Evolutionary conservation across 1,284 basidiomycete species (phyloP).

Genomic region (Cystobasidiaceae sp.): DNA sequence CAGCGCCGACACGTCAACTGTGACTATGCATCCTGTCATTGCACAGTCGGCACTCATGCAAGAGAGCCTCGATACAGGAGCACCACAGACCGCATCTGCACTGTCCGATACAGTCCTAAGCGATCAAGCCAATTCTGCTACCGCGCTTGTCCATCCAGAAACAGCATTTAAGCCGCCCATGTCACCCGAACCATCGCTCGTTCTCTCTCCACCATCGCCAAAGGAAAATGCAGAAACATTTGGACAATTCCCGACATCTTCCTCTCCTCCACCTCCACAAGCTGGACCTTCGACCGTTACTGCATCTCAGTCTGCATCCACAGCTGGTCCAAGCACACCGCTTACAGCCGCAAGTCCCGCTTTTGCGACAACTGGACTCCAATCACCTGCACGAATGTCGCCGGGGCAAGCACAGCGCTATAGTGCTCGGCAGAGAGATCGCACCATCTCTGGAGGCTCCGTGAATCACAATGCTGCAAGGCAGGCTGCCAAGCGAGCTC

Average conservation of each 20-base stretch:
- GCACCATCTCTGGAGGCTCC: neutral
- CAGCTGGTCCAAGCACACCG: too few relatives aligned
- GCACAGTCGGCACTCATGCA: neutral
- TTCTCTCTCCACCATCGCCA: slow-evolving; percentile 22
- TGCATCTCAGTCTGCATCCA: neutral
- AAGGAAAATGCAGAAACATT: slow-evolving; percentile 20
- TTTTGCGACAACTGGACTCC: too few relatives aligned
- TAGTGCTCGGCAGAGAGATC: neutral
- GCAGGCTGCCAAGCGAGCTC: slow-evolving; percentile 2
- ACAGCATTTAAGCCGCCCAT: neutral
- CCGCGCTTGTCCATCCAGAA: slow-evolving; percentile 10
- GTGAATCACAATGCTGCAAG: too few relatives aligned
- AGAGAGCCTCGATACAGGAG: neutral
- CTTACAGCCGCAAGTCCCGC: too few relatives aligned
- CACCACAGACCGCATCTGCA: neutral
- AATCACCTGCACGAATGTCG: slow-evolving; percentile 1
- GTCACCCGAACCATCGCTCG: slow-evolving; percentile 23
- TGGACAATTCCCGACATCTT: slow-evolving; percentile 5
- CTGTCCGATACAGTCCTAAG: too few relatives aligned
- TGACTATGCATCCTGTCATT: neutral
- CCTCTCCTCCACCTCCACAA: neutral
- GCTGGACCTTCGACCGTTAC: neutral
- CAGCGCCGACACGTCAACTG: neutral
- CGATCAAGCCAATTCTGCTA: neutral
- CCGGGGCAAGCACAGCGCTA: slow-evolving; percentile 14